phyloP scores from a whole-genome alignment of 2,329 filamentous ascomycete species.

The Dactylella cylindrospora region DNA sequence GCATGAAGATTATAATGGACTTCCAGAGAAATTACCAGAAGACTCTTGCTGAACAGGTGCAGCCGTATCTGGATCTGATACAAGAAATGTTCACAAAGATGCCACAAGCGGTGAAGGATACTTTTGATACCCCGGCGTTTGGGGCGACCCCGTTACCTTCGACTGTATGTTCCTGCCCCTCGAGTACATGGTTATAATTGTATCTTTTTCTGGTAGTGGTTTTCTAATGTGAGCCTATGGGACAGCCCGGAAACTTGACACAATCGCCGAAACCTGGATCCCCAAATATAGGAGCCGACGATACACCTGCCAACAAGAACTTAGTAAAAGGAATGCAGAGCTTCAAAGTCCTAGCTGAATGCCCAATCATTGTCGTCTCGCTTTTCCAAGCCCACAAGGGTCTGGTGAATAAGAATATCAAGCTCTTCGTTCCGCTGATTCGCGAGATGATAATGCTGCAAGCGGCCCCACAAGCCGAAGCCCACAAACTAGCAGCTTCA shows the following conservation, averaged over 20 bases:
- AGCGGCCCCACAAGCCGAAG: conserved; percentile 88
- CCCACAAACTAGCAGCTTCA: conserved; percentile 78
- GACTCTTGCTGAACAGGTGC: conserved; percentile 76
- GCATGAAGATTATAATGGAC: conserved; percentile 97
- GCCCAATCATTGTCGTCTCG: conserved; percentile 96
- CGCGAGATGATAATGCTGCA: conserved; percentile 85
- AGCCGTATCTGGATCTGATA: conserved; percentile 86
- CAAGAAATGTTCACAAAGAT: conserved; percentile 95
- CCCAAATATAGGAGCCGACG: conserved; percentile 78
- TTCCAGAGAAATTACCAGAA: conserved; percentile 91
- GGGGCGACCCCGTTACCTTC: conserved; percentile 62
- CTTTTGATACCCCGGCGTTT: conserved; percentile 80
- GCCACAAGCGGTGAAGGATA: conserved; percentile 90
- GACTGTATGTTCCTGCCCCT: conserved; percentile 49
- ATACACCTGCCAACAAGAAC: conserved; percentile 73
- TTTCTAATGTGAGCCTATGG: conserved; percentile 11
- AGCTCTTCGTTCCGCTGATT: conserved; percentile 88
- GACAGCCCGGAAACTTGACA: conserved; percentile 57
- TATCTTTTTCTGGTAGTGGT: not conserved
- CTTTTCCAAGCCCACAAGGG: conserved; percentile 90
- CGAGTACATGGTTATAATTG: not conserved
- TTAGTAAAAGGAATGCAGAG: conserved; percentile 94
- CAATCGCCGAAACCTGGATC: conserved; percentile 89
- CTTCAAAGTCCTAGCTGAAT: conserved; percentile 97
- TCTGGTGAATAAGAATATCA: conserved; percentile 80